Conservation (phyloP, 306 rosid genomes). For the Malus asiatica region DNA sequence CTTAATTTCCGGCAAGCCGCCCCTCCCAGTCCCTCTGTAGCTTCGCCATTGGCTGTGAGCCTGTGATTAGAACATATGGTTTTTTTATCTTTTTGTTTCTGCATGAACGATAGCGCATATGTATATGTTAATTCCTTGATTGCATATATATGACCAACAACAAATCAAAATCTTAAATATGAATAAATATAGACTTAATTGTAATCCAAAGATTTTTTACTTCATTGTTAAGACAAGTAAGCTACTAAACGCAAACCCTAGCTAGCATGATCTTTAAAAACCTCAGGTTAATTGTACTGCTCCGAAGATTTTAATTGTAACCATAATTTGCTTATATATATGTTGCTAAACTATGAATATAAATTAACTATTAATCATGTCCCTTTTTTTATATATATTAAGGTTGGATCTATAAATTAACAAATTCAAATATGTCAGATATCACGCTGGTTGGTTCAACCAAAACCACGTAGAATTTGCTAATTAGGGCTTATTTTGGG, state of each 20-base stretch:
- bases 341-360: background rate
- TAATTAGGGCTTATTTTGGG: too few species aligned
- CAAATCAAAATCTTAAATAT: background rate
- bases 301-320: too few species aligned
- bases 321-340: background rate
- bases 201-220: background rate
- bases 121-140: background rate
- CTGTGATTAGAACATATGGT: background rate
- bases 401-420: too few species aligned
- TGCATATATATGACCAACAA: background rate
- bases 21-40: too few species aligned
- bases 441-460: background rate
- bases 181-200: too few species aligned
- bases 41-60: background rate
- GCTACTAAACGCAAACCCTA: background rate
- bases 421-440: too few species aligned
- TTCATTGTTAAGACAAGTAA: background rate
- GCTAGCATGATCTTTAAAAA: background rate
- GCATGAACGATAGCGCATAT: background rate
- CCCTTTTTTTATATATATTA: too few species aligned
- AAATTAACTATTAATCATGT: too few species aligned
- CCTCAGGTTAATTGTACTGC: background rate
- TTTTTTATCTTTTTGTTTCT: background rate
- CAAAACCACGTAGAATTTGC: background rate
- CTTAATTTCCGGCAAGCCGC: too few species aligned